These are phyloP conservation scores for Fistulifera pelliculosa DNA, from an alignment of 108 stramenopile species.

Conservation along the genomic window DNA sequence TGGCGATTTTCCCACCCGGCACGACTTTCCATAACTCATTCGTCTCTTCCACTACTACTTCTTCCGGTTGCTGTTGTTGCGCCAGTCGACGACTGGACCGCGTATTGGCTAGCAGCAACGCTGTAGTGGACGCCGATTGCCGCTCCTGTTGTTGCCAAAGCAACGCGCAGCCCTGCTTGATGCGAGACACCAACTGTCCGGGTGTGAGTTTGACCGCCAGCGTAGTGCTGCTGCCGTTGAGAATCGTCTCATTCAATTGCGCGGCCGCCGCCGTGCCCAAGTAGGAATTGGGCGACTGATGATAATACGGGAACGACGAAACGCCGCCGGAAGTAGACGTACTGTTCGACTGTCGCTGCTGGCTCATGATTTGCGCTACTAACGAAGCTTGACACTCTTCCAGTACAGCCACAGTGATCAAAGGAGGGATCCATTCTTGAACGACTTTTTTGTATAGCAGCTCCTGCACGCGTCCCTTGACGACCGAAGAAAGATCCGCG, in stretches of 20 bases:
- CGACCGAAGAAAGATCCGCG: background rate
- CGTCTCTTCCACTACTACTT: background rate
- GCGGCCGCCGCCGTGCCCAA: background rate
- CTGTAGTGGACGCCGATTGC: background rate
- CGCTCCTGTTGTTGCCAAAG: slow-evolving; percentile 3
- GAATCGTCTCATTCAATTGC: background rate
- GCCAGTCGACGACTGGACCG: slow-evolving; percentile 9
- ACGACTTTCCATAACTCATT: slow-evolving; percentile 8
- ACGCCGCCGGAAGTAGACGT: slow-evolving; percentile 6
- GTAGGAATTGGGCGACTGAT: background rate
- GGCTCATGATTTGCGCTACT: background rate
- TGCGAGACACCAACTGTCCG: slow-evolving; percentile 5
- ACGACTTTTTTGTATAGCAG: background rate
- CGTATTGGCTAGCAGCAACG: background rate
- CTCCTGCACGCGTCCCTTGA: background rate
- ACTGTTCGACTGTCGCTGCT: background rate
- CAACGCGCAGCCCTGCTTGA: slow-evolving; percentile 12
- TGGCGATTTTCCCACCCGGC: slow-evolving; percentile 9
- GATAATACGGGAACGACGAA: slow-evolving; percentile 3
- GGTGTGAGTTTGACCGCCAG: slow-evolving; percentile 9
- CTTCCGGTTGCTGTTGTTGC: slow-evolving; percentile 2
- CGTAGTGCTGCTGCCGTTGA: background rate
- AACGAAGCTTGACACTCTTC: slow-evolving; percentile 10
- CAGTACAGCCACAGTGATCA: slow-evolving; percentile 4
- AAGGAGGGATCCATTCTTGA: slow-evolving; percentile 2